Conservation (phyloP, 257 asterid species). For the Salvia miltiorrhiza region DNA sequence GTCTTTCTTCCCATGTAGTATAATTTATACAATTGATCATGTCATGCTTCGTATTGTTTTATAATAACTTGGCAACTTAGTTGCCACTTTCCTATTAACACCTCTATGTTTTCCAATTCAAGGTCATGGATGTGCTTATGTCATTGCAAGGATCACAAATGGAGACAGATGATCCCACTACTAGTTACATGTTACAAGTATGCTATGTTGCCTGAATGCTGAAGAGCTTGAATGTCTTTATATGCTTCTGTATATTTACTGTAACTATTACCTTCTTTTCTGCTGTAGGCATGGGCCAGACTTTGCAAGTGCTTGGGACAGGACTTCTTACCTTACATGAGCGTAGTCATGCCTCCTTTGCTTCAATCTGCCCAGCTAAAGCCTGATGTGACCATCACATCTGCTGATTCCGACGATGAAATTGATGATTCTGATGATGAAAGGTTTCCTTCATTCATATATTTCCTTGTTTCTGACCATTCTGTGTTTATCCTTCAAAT, state of each 20-base stretch:
- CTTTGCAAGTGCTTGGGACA: slow-evolving; percentile 97
- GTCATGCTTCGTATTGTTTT: neutral
- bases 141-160: slow-evolving; percentile 89
- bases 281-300: slow-evolving; percentile 87
- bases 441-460: slow-evolving; percentile 40
- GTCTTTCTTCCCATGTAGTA: neutral
- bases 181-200: slow-evolving; percentile 94
- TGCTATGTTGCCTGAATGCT: slow-evolving; percentile 18
- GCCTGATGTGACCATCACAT: slow-evolving; percentile 86
- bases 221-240: slow-evolving; percentile 1
- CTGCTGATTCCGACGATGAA: slow-evolving; percentile 84
- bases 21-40: neutral
- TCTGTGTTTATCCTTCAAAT: neutral
- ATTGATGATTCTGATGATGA: slow-evolving; percentile 84
- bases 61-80: neutral
- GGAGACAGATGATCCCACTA: slow-evolving; percentile 94
- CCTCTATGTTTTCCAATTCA: slow-evolving; percentile 12
- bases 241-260: neutral
- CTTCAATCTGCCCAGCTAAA: slow-evolving; percentile 90
- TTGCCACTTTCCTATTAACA: slow-evolving; percentile 8
- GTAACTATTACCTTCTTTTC: slow-evolving; percentile 7
- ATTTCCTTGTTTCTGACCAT: neutral
- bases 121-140: slow-evolving; percentile 96
- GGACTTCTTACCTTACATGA: slow-evolving; percentile 94
- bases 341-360: slow-evolving; percentile 91